phyloP scores from a whole-genome alignment of 305 asterid genomes.

The Fraxinus floribunda region DNA sequence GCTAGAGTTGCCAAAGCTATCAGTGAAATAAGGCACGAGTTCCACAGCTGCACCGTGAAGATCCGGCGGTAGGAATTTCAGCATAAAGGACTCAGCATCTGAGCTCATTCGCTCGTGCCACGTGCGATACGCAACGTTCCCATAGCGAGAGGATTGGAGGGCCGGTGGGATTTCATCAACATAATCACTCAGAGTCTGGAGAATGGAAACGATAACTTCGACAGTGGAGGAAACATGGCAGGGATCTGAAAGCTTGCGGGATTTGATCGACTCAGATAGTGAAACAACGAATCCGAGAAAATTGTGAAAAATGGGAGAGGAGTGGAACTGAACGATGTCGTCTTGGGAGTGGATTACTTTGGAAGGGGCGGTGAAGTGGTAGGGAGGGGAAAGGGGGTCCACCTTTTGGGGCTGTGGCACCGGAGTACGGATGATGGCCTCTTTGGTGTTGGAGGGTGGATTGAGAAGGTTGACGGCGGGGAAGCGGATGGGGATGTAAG shows the following conservation, averaged over 20 bases:
- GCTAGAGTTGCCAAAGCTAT: constrained; percentile 74
- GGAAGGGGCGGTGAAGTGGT: constrained; percentile 52
- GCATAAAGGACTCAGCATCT: constrained; percentile 61
- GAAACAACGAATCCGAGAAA: constrained; percentile 77
- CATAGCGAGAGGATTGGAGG: constrained; percentile 65
- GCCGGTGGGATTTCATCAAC: constrained; percentile 79
- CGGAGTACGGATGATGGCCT: constrained; percentile 79
- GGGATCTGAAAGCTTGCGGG: constrained; percentile 68
- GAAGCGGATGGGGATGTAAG: constrained; percentile 83
- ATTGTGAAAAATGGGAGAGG: constrained; percentile 53
- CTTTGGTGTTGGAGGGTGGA: constrained; percentile 61
- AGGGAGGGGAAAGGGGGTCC: constrained; percentile 50
- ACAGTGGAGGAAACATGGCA: constrained; percentile 55
- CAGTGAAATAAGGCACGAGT: constrained; percentile 74
- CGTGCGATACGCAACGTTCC: constrained; percentile 63
- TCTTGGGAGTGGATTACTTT: constrained; percentile 56
- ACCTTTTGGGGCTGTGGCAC: constrained; percentile 69
- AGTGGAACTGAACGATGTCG: constrained; percentile 60
- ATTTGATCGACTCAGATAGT: constrained; percentile 67
- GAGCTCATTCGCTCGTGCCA: constrained; percentile 80
- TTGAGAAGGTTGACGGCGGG: constrained; percentile 81
- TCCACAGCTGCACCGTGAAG: constrained; percentile 52
- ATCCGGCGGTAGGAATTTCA: constrained; percentile 43
- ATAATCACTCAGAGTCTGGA: constrained; percentile 44
- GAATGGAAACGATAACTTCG: constrained; percentile 35